phyloP scores from a whole-genome alignment of 345 rosid genomes.

The Eutrema yunnanense region DNA sequence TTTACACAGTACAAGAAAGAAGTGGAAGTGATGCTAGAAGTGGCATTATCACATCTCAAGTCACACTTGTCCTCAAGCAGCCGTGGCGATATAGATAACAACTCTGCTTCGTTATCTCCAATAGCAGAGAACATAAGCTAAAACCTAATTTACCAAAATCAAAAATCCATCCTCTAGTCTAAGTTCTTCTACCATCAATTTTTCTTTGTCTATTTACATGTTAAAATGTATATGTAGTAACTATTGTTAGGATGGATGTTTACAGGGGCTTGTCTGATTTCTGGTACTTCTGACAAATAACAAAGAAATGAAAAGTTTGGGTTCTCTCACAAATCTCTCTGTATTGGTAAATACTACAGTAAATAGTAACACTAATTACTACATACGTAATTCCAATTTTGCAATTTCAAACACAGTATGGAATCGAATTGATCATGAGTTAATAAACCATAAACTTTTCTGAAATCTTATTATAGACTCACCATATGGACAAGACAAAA shows the following conservation, averaged over 20 bases:
- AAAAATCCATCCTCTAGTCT: neutral
- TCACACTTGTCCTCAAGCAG: conserved; percentile 22
- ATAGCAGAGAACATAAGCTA: conserved; percentile 19
- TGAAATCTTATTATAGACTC: conserved; percentile 10
- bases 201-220: neutral
- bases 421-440: neutral
- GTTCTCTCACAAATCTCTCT: neutral
- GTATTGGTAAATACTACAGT: neutral
- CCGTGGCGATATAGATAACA: conserved; percentile 1
- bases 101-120: conserved; percentile 12
- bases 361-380: too few relatives aligned
- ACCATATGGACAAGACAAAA: neutral
- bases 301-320: neutral
- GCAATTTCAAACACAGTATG: neutral
- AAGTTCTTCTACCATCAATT: neutral
- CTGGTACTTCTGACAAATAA: neutral
- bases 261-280: neutral
- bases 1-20: conserved; percentile 74
- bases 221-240: conserved; percentile 14
- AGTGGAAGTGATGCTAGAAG: conserved; percentile 63
- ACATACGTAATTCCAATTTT: neutral
- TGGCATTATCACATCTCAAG: conserved; percentile 38
- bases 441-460: neutral
- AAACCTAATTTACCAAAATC: neutral
- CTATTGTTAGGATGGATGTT: neutral